These are phyloP conservation scores for Apiospora aurea DNA, from an alignment of 2,329 filamentous ascomycete genomes.

Conservation along the genomic window DNA sequence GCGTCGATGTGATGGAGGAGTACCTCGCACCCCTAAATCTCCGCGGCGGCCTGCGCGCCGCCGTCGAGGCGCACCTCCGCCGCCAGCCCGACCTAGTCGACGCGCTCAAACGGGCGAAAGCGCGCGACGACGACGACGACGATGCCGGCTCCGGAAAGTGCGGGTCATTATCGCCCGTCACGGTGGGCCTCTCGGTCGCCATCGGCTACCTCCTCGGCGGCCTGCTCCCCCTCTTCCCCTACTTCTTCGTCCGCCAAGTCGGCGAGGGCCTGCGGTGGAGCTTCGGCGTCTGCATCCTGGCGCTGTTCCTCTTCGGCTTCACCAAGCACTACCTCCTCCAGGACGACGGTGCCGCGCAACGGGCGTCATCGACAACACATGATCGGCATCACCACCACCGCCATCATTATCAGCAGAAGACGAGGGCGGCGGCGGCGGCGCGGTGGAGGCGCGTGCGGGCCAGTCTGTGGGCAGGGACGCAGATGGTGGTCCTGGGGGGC, in stretches of 20 bases:
- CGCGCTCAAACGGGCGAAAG: constrained; percentile 7
- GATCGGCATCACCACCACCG: constrained; percentile 21
- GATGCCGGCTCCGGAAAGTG: constrained; percentile 16
- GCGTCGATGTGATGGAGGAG: constrained; percentile 28
- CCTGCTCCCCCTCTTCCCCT: constrained; percentile 73
- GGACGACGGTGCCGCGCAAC: constrained; percentile 9
- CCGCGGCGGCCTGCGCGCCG: constrained; percentile 35
- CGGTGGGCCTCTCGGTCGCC: constrained; percentile 71
- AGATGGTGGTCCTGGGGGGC: constrained; percentile 64
- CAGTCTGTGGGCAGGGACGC: constrained; percentile 56
- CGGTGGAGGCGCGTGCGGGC: constrained; percentile 36
- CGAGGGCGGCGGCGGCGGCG: constrained; percentile 37
- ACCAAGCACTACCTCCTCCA: constrained; percentile 61
- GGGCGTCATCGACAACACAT: not conserved
- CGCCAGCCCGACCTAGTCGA: constrained; percentile 27
- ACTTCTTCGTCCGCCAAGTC: constrained; percentile 63
- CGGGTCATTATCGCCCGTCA: constrained; percentile 49
- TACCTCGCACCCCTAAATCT: constrained; percentile 39
- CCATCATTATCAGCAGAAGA: constrained; percentile 46
- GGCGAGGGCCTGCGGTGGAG: constrained; percentile 63
- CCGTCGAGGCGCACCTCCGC: constrained; percentile 35
- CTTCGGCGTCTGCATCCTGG: constrained; percentile 65
- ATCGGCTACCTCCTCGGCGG: constrained; percentile 75
- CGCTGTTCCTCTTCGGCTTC: constrained; percentile 70
- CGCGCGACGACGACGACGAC: constrained; percentile 49